Evolutionary conservation across 179 eudicot genomes (phyloP).

Genomic region (Amaranthus tricolor): DNA sequence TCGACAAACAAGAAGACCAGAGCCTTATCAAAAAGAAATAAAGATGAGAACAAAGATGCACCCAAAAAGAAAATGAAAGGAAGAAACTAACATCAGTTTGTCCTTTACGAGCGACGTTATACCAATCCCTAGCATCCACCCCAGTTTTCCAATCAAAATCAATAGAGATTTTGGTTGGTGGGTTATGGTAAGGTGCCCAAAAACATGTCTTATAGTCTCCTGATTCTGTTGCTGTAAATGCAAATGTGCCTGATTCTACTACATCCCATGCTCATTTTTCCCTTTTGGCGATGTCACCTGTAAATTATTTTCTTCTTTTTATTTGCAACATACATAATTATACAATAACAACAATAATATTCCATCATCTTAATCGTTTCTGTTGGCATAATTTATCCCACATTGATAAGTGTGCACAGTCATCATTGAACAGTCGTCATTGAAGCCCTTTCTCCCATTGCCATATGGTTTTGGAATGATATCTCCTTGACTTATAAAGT

Average conservation of each 20-base stretch:
- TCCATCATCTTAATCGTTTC: too few species aligned
- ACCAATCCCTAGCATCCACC: slow-evolving; percentile 69
- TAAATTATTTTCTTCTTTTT: too few species aligned
- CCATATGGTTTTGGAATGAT: too few species aligned
- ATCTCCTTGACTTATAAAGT: too few species aligned
- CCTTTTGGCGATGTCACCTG: slow-evolving; percentile 74
- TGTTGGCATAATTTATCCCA: too few species aligned
- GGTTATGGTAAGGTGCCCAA: slow-evolving; percentile 51
- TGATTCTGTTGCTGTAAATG: slow-evolving; percentile 54
- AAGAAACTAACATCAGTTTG: slow-evolving; percentile 54
- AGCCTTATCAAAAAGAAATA: too few species aligned
- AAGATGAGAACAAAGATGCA: too few species aligned
- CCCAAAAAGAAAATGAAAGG: too few species aligned
- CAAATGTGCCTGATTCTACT: slow-evolving; percentile 56
- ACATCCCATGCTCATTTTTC: slow-evolving; percentile 51
- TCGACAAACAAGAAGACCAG: too few species aligned
- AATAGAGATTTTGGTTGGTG: slow-evolving; percentile 36
- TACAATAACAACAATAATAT: neutral
- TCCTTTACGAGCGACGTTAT: slow-evolving; percentile 74
- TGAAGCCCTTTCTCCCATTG: too few species aligned
- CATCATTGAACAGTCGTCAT: too few species aligned
- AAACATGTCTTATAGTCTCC: slow-evolving; percentile 80
- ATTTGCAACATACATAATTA: neutral
- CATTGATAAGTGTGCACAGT: too few species aligned
- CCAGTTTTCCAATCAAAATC: slow-evolving; percentile 79